These are phyloP conservation scores for Chlorella sp. DNA, from an alignment of 139 green algal species.

Conservation along the genomic window DNA sequence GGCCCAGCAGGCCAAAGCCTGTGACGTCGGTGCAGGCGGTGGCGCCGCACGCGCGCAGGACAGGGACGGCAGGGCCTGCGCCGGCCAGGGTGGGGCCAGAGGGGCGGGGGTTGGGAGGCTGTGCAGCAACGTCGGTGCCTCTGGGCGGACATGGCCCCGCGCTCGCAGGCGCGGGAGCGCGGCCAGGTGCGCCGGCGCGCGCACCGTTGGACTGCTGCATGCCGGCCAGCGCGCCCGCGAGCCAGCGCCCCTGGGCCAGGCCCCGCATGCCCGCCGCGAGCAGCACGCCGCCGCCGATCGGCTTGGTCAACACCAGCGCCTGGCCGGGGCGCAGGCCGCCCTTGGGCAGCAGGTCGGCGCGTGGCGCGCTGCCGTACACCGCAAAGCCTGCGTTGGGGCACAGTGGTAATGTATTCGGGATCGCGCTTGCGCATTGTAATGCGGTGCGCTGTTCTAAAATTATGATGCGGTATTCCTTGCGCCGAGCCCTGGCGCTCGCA, in stretches of 20 bases:
- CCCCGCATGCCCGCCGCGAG: slow-evolving; percentile 33
- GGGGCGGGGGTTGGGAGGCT: not conserved
- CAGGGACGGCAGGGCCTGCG: slow-evolving; percentile 38
- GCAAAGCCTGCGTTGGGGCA: slow-evolving; percentile 32
- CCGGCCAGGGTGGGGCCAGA: not conserved
- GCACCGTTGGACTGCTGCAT: slow-evolving; percentile 68
- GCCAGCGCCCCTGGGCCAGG: slow-evolving; percentile 56
- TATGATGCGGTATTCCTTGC: too few species aligned
- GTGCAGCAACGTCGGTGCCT: not conserved
- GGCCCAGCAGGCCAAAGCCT: slow-evolving; percentile 91
- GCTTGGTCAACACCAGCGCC: slow-evolving; percentile 88
- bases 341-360: slow-evolving; percentile 61
- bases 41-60: slow-evolving; percentile 55
- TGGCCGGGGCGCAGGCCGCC: slow-evolving; percentile 66
- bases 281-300: slow-evolving; percentile 60
- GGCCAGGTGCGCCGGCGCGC: too few species aligned
- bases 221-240: slow-evolving; percentile 32
- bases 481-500: too few species aligned
- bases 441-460: too few species aligned
- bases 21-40: slow-evolving; percentile 90
- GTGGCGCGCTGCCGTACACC: slow-evolving; percentile 51
- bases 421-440: too few species aligned
- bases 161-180: not conserved
- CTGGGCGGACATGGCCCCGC: not conserved
- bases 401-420: too few species aligned